phyloP scores from a whole-genome alignment of 495 filamentous ascomycete species.

The Hyphodiscus hymeniophilus region DNA sequence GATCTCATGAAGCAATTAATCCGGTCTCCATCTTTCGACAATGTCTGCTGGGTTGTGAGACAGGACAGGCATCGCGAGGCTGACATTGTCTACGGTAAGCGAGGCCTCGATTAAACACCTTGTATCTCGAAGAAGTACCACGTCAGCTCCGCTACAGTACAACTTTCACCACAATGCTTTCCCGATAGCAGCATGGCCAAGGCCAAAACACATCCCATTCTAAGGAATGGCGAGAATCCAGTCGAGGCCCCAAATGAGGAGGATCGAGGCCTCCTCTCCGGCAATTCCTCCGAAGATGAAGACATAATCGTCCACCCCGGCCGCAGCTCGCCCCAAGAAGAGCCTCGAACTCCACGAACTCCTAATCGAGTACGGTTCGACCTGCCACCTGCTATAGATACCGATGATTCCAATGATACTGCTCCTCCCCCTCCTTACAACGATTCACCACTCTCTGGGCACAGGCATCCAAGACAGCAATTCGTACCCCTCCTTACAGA shows the following conservation, averaged over 20 bases:
- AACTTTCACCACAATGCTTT: slow-evolving; percentile 21
- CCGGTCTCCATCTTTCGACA: too few relatives aligned
- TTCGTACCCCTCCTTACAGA: slow-evolving; percentile 71
- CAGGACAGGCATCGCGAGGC: too few relatives aligned
- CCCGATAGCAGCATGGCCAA: slow-evolving; percentile 24
- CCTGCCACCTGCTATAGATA: slow-evolving; percentile 42
- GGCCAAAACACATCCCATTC: slow-evolving; percentile 17
- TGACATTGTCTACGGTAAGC: too few relatives aligned
- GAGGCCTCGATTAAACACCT: not conserved
- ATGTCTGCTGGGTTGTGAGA: too few relatives aligned
- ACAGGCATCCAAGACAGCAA: slow-evolving; percentile 33
- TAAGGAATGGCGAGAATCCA: slow-evolving; percentile 13
- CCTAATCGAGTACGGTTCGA: slow-evolving; percentile 85
- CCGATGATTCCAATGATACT: slow-evolving; percentile 24
- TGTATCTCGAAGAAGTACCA: not conserved
- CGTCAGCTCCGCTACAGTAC: not conserved
- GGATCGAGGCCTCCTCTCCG: slow-evolving; percentile 35
- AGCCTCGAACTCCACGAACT: slow-evolving; percentile 61
- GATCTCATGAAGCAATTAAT: too few relatives aligned
- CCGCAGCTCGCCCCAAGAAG: slow-evolving; percentile 6
- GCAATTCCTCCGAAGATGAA: slow-evolving; percentile 24
- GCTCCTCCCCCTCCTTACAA: slow-evolving; percentile 17
- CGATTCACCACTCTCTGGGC: slow-evolving; percentile 18
- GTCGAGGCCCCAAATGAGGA: slow-evolving; percentile 29
- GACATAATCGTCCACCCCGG: slow-evolving; percentile 30